Base-by-base conservation (phyloP, 1,284 basidiomycete genomes). In the Paramarasmius palmivorus region DNA sequence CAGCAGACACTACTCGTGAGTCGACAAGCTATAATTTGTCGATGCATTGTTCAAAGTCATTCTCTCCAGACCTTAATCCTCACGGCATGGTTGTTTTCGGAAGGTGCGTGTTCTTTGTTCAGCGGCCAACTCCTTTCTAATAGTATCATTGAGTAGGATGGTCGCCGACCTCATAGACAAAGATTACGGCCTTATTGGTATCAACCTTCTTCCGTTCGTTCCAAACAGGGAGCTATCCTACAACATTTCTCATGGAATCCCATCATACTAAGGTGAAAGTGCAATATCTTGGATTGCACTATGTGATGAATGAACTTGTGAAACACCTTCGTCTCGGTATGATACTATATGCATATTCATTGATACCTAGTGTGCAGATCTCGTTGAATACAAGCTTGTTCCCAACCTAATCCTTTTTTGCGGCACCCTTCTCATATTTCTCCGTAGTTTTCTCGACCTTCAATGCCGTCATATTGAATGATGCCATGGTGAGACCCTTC, bases 391-490 rank as follows among this genome's bases (percentile, higher is more conserved):
- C n/a, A n/a, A n/a, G n/a, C n/a, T n/a, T n/a, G n/a, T n/a, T n/a
- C n/a, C n/a, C n/a, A n/a, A n/a, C 25, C 48, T 50, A 46, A n/a
- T 46, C 44, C 25, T 46, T 26, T 23, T 58, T 45, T 8, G 46
- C 40, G 4, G 37, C 12, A 10, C 25, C 20, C 17, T 50, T 44
- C 36, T 38, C 22, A 38, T 51, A 51, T 15, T 36, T 46, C 37
- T 71, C 63, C 32, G 72, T 73, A 19, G 66, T 68, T 1, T 59
- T 50, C 59, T 76, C 86, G 22, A 90, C 76, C 25, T 70, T 72
- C 3, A 82, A 46, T 9, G 81, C 81, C 0, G 80, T 83, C 2
- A 47, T 41, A 60, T 90, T 85, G 73, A 89, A 86, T 4, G 66
- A 61, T 1, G 68, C 51, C 12, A 90, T 63, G 0, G 88, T 89